phyloP scores from a whole-genome alignment of 495 filamentous ascomycete genomes.

The Neurospora sp. region DNA sequence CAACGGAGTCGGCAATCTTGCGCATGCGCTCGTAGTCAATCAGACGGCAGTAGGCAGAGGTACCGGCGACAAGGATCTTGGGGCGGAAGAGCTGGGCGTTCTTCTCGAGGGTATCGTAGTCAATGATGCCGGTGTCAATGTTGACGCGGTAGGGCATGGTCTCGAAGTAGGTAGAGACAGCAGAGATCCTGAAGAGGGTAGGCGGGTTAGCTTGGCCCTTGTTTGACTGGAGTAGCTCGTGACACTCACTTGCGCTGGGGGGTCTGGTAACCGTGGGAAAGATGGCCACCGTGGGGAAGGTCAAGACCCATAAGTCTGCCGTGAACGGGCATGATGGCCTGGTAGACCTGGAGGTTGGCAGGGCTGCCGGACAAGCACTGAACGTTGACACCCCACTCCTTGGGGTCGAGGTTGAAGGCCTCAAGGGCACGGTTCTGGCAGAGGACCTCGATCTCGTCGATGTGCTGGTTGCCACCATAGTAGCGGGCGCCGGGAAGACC shows the following conservation, averaged over 20 bases:
- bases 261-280: slow-evolving; percentile 97
- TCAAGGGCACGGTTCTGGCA: slow-evolving; percentile 93
- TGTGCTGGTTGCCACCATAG: slow-evolving; percentile 99
- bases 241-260: slow-evolving; percentile 68
- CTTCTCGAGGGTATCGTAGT: slow-evolving; percentile 88
- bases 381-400: slow-evolving; percentile 98
- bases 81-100: slow-evolving; percentile 92
- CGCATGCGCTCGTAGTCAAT: slow-evolving; percentile 97
- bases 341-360: slow-evolving; percentile 97
- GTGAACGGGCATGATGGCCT: slow-evolving; percentile 95
- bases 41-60: slow-evolving; percentile 94
- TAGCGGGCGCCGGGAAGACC: slow-evolving; percentile 97
- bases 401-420: slow-evolving; percentile 76
- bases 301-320: slow-evolving; percentile 97
- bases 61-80: slow-evolving; percentile 92
- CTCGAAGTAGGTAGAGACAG: slow-evolving; percentile 90
- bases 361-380: slow-evolving; percentile 88
- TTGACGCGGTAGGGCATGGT: slow-evolving; percentile 89
- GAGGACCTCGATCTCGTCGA: slow-evolving; percentile 88
- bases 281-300: slow-evolving; percentile 93
- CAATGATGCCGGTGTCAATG: slow-evolving; percentile 89
- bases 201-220: slow-evolving; percentile 1
- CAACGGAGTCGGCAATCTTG: slow-evolving; percentile 88
- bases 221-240: neutral
- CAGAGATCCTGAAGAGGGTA: slow-evolving; percentile 60